Evolutionary conservation across 2,329 filamentous ascomycete genomes (phyloP), one percentile per base, ranked within the genome.

Genomic region (Hawksworthiomyces lignivorus): DNA sequence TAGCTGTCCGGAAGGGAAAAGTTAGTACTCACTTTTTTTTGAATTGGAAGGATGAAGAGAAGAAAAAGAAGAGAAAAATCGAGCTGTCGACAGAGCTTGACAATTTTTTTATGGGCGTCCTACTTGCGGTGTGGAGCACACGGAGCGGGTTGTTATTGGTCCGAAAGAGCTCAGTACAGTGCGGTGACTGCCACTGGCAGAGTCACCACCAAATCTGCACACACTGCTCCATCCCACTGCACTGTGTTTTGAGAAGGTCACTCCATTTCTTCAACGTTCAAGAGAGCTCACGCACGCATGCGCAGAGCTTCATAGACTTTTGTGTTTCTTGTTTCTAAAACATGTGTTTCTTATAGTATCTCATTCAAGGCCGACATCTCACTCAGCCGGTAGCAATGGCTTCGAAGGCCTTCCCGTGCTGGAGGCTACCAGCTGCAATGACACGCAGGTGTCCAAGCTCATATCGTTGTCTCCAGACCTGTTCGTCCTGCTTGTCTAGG

Each of bases 11-110:
- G 10, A 14, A 12, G 7, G 21, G 20, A 29, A 44, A 52, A 47
- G 49, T 49, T 51, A 44, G 45, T 41, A 79, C 88, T 77, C 73
- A 96, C 89, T 72, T 87, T 52, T 78, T 82, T 81, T 84, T 94
- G 94, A 94, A 89, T 86, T 87, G 88, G 89, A 96, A 94, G 87
- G 89, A 80, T 83, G 75, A 80, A 72, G 68, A 67, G 71, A 73
- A 73, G 64, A 67, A 67, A 52, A 62, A 61, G 54, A 54, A 48
- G 48, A 58, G 58, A 55, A 55, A 55, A 51, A 53, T 44, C 20
- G 41, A 43, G 14, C 21, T 42, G 22, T n/a, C 20, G 14, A 31
- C 39, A 43, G 40, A 44, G 45, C 15, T 19, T 12, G 32, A 37
- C 30, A 34, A 24, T 34, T 43, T 52, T 56, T 61, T 58, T 61